Base-by-base conservation (phyloP, 2,329 filamentous ascomycete species). In the Thermomyces lanuginosus region DNA sequence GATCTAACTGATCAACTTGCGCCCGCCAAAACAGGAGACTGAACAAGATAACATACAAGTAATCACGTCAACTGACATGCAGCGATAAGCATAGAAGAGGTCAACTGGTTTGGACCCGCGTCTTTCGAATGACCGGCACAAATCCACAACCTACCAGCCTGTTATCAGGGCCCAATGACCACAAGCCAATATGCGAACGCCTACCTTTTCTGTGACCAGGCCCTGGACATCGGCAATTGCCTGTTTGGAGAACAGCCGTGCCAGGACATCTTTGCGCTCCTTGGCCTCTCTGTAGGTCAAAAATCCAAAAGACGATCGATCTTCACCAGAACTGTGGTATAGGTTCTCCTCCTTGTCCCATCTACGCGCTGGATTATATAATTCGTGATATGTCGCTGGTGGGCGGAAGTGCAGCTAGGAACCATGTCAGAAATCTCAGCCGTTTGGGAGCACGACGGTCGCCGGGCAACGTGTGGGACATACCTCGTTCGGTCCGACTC, bases 21-120 rank as follows among this genome's bases (percentile, higher is more conserved):
- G 25, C 13, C 3, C 5, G 7, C 11, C 4, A 6, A 19, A 17
- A 18, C 6, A 5, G 4, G n/a, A 13, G 8, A 15, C 4, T 7
- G 10, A 2, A 4, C 9, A 15, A 25, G n/a, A 7, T 1, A 21
- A 17, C 17, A 22, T 16, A 30, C 28, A 32, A 2, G 35, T 41
- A 22, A 43, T 39, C 4, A 35, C 32, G 26, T 45, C 41, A 12
- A 45, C 33, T n/a, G 40, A 30, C 28, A 40, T 28, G 26, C 36
- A 43, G 11, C 37, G 33, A 24, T 33, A 36, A n/a, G 31, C 36
- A 19, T 33, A 34, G 20, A 36, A 36, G 10, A 39, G 26, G 26
- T 37, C 36, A 4, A 29, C 28, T 8, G 34, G 31, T 27, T 28
- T 26, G 2, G 40, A 39, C 2, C 23, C 24, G 8, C 15, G 10